Percentiles rank a stretch among this genome's conserved stretches.
These are phyloP conservation scores for Magnaporthales sp. DNA, from an alignment of 2,329 filamentous ascomycete species.

Conservation along the genomic window DNA sequence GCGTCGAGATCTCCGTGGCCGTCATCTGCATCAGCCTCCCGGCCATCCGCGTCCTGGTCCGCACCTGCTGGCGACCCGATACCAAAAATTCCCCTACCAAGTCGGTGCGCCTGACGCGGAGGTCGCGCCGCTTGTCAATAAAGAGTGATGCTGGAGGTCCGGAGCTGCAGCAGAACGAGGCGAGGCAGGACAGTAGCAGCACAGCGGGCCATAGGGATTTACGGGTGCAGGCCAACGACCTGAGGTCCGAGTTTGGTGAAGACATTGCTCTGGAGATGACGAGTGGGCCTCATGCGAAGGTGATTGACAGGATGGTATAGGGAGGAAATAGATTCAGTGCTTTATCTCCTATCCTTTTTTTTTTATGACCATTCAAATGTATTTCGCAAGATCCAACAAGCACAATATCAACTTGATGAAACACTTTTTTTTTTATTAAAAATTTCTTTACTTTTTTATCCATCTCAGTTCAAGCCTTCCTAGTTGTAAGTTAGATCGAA, in stretches of 20 bases:
- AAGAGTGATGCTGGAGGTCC: background rate
- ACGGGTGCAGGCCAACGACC: background rate
- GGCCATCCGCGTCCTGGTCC: constrained; percentile 23
- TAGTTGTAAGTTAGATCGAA: too few relatives aligned
- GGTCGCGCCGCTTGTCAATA: background rate
- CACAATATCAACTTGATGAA: too few relatives aligned
- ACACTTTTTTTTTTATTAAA: too few relatives aligned
- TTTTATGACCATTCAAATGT: too few relatives aligned
- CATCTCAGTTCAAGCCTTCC: too few relatives aligned
- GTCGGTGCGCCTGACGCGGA: background rate
- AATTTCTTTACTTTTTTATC: too few relatives aligned
- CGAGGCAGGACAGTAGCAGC: background rate
- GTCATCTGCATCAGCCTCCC: constrained; percentile 32
- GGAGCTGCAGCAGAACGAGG: background rate
- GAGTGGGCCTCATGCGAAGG: background rate
- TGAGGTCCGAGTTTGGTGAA: background rate
- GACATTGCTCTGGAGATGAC: background rate
- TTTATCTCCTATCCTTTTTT: too few relatives aligned
- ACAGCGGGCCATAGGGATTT: background rate
- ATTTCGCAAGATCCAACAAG: too few relatives aligned
- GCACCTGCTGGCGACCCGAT: constrained; percentile 4
- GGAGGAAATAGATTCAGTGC: too few relatives aligned
- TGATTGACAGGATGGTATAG: background rate
- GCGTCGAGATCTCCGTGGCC: constrained; percentile 31
- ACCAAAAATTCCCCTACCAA: background rate